Base-by-base conservation (phyloP, 2,329 filamentous ascomycete genomes). In the Allantophomopsis lycopodina region DNA sequence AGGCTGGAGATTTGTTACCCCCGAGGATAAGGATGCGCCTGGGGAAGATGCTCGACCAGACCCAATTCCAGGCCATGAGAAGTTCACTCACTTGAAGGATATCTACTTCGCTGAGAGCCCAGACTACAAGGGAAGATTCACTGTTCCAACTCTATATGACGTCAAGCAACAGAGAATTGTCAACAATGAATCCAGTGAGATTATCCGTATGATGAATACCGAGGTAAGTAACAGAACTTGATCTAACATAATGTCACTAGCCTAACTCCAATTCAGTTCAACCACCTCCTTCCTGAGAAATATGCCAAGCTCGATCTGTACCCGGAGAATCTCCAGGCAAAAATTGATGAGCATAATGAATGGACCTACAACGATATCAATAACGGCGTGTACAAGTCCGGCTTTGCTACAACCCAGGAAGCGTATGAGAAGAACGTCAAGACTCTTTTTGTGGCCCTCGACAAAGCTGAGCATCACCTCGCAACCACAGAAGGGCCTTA, bases 131-230 rank as follows among this genome's bases (percentile, higher is more conserved):
- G 79, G 77, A 1, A 65, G 79, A 4, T 83, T 81, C 56, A 84
- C 79, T 0, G 79, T 84, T 11, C 79, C 79, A 0, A 73, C 71
- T 0, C 62, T 84, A 36, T 81, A 75, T 62, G 76, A 82, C 55
- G 73, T 66, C 50, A 74, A 76, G 57, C 60, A 66, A 17, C 71
- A 77, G 37, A 73, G 68, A 13, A 83, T 89, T 47, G 84, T 91
- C 35, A 87, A 73, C 66, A 93, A 93, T 47, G 85, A 91, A 64
- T 83, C 78, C 40, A 74, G 75, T 39, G 85, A 91, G 56, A 89
- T 91, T 49, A 86, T 91, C 49, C 73, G 83, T 46, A 88, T 89
- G 80, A 65, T 91, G 44, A 86, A 85, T 58, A 67, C 69, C 10
- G 80, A 73, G 80, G 75, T 34, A 83, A 80, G 75, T 34, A 83